Conservation (phyloP, 2,329 filamentous ascomycete genomes). For the Fonsecaea pedrosoi region DNA sequence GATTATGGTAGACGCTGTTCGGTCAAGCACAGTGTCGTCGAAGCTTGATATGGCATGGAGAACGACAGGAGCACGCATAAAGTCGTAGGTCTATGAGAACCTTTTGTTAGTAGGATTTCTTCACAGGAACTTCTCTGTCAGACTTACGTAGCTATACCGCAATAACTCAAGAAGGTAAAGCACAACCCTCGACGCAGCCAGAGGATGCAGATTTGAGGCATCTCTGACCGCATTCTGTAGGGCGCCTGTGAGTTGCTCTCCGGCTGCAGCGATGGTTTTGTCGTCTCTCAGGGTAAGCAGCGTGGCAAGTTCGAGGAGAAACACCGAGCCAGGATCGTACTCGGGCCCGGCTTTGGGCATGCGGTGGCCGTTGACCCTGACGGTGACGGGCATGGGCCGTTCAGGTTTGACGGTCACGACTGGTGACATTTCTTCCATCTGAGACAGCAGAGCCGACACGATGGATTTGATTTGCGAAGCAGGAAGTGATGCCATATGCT, state of each 20-base stretch:
- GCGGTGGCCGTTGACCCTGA: conserved; percentile 66
- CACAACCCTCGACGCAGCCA: conserved; percentile 81
- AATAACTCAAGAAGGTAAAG: conserved; percentile 87
- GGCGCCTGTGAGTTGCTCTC: conserved; percentile 78
- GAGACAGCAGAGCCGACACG: conserved; percentile 75
- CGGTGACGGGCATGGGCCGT: conserved; percentile 66
- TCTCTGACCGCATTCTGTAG: conserved; percentile 84
- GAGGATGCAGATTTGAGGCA: conserved; percentile 76
- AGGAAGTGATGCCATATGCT: conserved; percentile 77
- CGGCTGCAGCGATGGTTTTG: conserved; percentile 73
- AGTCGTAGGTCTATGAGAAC: conserved; percentile 74
- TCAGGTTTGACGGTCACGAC: conserved; percentile 90
- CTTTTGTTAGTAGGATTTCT: conserved; percentile 39
- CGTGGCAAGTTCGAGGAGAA: conserved; percentile 89
- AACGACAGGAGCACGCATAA: conserved; percentile 87
- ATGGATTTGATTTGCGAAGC: conserved; percentile 65
- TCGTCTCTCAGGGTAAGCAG: conserved; percentile 78
- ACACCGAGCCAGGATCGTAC: conserved; percentile 87
- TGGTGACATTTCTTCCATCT: conserved; percentile 82
- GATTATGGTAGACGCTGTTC: conserved; percentile 76
- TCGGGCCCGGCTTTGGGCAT: conserved; percentile 61
- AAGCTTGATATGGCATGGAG: conserved; percentile 91
- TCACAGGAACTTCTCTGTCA: background rate
- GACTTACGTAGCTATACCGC: conserved; percentile 80
- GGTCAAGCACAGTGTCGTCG: conserved; percentile 75